Evolutionary conservation across 495 filamentous ascomycete species (phyloP).

Genomic region (Hapsidospora chrysogenum): DNA sequence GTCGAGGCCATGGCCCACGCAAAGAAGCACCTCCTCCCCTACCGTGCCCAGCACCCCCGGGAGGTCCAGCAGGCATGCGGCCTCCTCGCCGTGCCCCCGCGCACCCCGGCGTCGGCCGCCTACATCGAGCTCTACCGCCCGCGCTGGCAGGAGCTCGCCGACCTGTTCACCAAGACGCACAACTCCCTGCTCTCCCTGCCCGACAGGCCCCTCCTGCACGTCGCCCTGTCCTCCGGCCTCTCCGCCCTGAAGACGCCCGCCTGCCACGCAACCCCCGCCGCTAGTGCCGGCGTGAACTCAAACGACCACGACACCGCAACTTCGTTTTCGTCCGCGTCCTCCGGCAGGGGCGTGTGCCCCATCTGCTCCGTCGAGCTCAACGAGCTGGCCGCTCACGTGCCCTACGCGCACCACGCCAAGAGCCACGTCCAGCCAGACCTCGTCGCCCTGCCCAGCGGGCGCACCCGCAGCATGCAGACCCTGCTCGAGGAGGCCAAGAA

Average conservation of each 20-base stretch:
- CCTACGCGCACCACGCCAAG: constrained; percentile 87
- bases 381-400: constrained; percentile 70
- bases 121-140: constrained; percentile 47
- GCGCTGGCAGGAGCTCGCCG: constrained; percentile 63
- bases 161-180: constrained; percentile 72
- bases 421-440: constrained; percentile 80
- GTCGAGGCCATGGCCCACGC: constrained; percentile 69
- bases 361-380: constrained; percentile 94
- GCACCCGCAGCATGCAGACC: constrained; percentile 65
- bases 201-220: constrained; percentile 68
- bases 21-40: constrained; percentile 57
- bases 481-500: constrained; percentile 64
- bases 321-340: constrained; percentile 14
- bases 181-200: constrained; percentile 79
- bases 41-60: constrained; percentile 44
- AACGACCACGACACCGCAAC: constrained; percentile 8
- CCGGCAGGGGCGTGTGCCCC: constrained; percentile 50
- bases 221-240: constrained; percentile 77
- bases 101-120: constrained; percentile 24
- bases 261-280: constrained; percentile 51
- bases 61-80: constrained; percentile 63
- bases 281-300: constrained; percentile 28
- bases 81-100: constrained; percentile 57
- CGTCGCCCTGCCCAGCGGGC: constrained; percentile 70
- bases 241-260: constrained; percentile 92